Base-by-base conservation (phyloP, 331 rosid genomes). In the Saraca asoca region DNA sequence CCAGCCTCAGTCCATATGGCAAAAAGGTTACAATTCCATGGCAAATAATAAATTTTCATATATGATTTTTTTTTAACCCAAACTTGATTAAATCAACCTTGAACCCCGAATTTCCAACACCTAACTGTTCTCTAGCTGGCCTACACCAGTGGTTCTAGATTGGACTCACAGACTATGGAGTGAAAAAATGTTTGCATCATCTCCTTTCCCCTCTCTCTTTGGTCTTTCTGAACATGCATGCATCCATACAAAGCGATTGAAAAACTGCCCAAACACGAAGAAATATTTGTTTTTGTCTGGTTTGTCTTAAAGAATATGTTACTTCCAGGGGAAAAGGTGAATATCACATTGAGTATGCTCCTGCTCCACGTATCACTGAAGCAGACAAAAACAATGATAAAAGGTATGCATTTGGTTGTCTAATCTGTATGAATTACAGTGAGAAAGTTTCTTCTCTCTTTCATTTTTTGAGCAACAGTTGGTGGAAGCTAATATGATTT, bases 351-450 rank as follows among this genome's bases (percentile, higher is more conserved):
- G 98, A 93, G 52, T 93, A 84, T 75, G 87, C 67, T 75, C 98
- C 97, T 34, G 98, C 97, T 75, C 89, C 89, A 35, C 77, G 98
- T 69, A 58, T 90, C 75, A 90, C 97, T 9, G 98, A 88, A 80
- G 98, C 98, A 51, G 98, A 93, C 88, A 83, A 86, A 81, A 79
- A 49, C 39, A 89, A 89, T 58, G 95, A 92, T 68, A 73, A 41
- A 82, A 89, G 72, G 97, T 93, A 85, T 38, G 87, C 43, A 67
- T 35, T 61, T 42, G 54, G 59, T 18, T 68, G 37, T 6, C 62
- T 58, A 17, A 19, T 63, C 2, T 56, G 38, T 53, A 38, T 67
- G 20, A 51, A 67, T 24, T 60, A 11, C 65, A 4, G 20, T 45
- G 45, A 45, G 62, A 61, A 58, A 70, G 19, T 14, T 49, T 13